Conservation (phyloP, 257 asterid species). For the Linaria vulgaris region DNA sequence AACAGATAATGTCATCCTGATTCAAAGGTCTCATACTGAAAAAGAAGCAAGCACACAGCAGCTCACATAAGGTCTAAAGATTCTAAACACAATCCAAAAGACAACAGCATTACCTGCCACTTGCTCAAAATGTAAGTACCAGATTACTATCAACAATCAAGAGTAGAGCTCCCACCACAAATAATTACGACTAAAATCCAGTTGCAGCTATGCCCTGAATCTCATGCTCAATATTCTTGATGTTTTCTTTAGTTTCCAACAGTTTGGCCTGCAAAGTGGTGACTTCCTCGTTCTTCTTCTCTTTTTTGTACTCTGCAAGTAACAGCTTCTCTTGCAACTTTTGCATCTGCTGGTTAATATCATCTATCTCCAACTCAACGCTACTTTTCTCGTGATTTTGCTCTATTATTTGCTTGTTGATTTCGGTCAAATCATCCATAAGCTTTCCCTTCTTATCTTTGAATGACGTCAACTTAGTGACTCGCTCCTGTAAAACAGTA, state of each 20-base stretch:
- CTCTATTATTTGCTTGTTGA: constrained; percentile 31
- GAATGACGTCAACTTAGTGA: constrained; percentile 31
- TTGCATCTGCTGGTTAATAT: constrained; percentile 41
- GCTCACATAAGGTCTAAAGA: too few species aligned
- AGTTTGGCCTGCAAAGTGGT: constrained; percentile 31
- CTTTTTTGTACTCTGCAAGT: constrained; percentile 32
- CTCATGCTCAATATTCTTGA: constrained; percentile 22
- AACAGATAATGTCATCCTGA: too few species aligned
- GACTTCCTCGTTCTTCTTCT: constrained; percentile 36
- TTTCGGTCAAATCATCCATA: constrained; percentile 21
- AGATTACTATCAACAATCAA: neutral
- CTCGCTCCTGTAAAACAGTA: constrained; percentile 34
- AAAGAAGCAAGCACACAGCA: too few species aligned
- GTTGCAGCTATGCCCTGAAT: constrained; percentile 36
- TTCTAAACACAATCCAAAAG: neutral
- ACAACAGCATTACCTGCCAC: neutral
- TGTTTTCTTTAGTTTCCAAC: constrained; percentile 31
- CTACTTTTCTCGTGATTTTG: constrained; percentile 28
- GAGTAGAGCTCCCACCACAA: neutral
- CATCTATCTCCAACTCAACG: constrained; percentile 42
- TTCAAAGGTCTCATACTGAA: too few species aligned
- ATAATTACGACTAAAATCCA: neutral
- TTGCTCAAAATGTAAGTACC: constrained; percentile 6
- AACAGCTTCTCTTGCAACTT: constrained; percentile 47
- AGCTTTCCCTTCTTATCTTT: constrained; percentile 45